Evolutionary conservation across 441 rosid genomes (phyloP).

Genomic region (Pelargonium citronellum): DNA sequence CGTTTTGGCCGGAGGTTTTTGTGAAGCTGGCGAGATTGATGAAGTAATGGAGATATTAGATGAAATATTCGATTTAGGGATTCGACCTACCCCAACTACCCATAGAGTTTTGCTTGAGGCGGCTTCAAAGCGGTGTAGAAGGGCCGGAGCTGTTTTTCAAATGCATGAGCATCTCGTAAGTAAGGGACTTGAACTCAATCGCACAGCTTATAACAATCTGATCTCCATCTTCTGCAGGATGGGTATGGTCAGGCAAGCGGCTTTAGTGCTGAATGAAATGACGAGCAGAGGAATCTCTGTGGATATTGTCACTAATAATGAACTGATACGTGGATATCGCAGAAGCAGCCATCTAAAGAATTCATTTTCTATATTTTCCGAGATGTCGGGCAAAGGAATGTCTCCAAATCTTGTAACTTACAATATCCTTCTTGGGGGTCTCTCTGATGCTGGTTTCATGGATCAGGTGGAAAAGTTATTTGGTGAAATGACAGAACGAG

Average conservation of each 20-base stretch:
- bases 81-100: constrained; percentile 44
- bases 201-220: constrained; percentile 56
- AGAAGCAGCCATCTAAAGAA: constrained; percentile 45
- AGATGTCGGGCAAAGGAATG: constrained; percentile 52
- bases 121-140: constrained; percentile 43
- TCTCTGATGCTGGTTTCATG: constrained; percentile 42
- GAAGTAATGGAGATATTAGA: constrained; percentile 50
- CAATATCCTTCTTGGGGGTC: constrained; percentile 62
- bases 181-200: constrained; percentile 55
- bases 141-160: constrained; percentile 46
- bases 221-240: constrained; percentile 59
- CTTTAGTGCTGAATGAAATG: constrained; percentile 50
- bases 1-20: constrained; percentile 48
- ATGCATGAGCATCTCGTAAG: constrained; percentile 52
- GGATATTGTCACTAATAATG: constrained; percentile 58
- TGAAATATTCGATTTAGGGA: constrained; percentile 43
- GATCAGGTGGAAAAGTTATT: constrained; percentile 47
- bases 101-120: constrained; percentile 52
- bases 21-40: constrained; percentile 45
- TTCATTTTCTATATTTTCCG: constrained; percentile 44
- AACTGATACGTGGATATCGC: constrained; percentile 68
- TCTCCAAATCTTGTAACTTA: constrained; percentile 58
- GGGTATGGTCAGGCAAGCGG: constrained; percentile 76
- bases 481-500: constrained; percentile 52
- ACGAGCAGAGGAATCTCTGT: constrained; percentile 42